phyloP scores from a whole-genome alignment of 306 rosid genomes.

The Heteromeles arbutifolia region DNA sequence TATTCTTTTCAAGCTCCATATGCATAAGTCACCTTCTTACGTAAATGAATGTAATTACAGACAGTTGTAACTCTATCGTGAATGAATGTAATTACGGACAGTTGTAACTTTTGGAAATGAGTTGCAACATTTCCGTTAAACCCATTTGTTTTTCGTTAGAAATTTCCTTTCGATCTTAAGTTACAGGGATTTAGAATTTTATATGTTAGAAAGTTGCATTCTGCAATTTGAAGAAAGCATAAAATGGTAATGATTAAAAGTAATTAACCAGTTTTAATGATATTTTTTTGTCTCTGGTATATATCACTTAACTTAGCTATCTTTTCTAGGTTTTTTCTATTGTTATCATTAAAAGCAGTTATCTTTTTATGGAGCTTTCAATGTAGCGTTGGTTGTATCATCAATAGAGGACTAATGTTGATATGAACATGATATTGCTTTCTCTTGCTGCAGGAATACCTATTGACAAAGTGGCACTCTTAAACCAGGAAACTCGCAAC shows the following conservation, averaged over 20 bases:
- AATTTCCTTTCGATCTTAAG: not conserved
- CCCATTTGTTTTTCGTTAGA: too few relatives aligned
- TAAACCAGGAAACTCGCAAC: slow-evolving; percentile 83
- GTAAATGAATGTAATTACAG: not conserved
- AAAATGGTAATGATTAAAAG: not conserved
- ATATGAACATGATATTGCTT: slow-evolving; percentile 12
- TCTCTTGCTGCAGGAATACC: slow-evolving; percentile 69
- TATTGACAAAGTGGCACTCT: slow-evolving; percentile 76
- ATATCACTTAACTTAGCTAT: not conserved
- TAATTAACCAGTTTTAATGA: not conserved
- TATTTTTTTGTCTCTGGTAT: not conserved
- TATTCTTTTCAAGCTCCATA: not conserved
- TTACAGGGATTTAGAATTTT: not conserved
- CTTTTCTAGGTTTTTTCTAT: not conserved
- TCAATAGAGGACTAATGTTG: not conserved
- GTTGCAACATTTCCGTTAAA: not conserved
- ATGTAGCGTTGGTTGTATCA: not conserved
- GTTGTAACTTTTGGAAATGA: not conserved
- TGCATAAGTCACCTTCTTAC: not conserved
- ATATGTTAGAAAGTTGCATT: not conserved
- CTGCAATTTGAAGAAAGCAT: not conserved
- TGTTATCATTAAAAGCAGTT: not conserved
- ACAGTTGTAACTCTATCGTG: too few relatives aligned
- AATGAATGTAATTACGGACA: too few relatives aligned
- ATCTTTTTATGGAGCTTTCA: not conserved